Evolutionary conservation across 305 asterid species (phyloP).

Genomic region (Fraxinus angustifolia): DNA sequence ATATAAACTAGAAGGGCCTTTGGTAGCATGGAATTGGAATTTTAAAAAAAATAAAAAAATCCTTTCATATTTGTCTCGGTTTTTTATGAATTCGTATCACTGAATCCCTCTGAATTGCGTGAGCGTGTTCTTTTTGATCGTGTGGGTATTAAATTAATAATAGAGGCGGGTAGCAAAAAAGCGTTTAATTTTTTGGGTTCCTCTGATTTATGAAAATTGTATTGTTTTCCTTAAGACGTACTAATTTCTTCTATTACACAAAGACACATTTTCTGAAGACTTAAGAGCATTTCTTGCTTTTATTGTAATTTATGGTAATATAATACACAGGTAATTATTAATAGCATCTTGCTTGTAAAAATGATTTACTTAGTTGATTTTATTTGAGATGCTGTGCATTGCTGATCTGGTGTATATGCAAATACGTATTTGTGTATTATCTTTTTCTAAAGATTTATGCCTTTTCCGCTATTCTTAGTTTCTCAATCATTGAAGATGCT

Average conservation of each 20-base stretch:
- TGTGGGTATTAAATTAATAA: neutral
- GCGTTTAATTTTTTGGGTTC: neutral
- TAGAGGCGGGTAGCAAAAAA: neutral
- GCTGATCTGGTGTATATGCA: neutral
- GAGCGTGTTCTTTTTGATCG: neutral
- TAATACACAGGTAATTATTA: neutral
- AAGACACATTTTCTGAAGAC: neutral
- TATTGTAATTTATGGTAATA: neutral
- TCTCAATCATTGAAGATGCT: neutral
- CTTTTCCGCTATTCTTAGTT: neutral
- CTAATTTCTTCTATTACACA: neutral
- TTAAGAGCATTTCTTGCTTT: neutral
- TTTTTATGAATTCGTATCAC: neutral
- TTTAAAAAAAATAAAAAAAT: neutral
- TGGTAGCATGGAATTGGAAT: conserved; percentile 1
- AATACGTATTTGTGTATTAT: neutral
- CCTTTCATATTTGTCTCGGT: neutral
- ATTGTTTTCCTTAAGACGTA: neutral
- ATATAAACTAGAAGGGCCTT: neutral
- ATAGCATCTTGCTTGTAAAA: neutral
- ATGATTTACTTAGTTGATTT: neutral
- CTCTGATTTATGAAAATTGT: neutral
- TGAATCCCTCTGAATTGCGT: neutral
- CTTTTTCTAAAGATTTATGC: neutral
- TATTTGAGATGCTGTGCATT: neutral